phyloP scores from a whole-genome alignment of 805 yeast genomes.

The Candida fluviatilis region DNA sequence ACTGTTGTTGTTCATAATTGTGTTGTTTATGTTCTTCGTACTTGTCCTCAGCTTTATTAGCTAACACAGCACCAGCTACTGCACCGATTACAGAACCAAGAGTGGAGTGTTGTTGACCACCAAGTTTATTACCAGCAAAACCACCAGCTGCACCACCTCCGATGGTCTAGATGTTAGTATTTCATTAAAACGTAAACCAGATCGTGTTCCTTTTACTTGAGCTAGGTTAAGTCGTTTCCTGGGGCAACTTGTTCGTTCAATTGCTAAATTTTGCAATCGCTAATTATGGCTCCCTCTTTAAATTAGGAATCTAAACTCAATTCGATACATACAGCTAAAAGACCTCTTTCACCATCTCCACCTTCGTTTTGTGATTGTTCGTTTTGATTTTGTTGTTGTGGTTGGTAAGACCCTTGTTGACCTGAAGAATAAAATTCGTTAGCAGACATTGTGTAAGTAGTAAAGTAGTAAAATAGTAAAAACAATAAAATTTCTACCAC shows the following conservation, averaged over 20 bases:
- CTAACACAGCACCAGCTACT: constrained; percentile 50
- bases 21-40: constrained; percentile 23
- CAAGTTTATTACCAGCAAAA: constrained; percentile 43
- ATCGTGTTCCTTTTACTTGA: too few species aligned
- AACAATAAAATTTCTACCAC: too few species aligned
- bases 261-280: too few species aligned
- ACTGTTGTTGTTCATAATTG: constrained; percentile 1
- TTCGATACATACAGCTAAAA: constrained; percentile 26
- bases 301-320: too few species aligned
- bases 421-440: constrained; percentile 52
- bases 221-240: too few species aligned
- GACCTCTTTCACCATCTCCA: constrained; percentile 33
- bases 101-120: constrained; percentile 35
- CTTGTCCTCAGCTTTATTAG: constrained; percentile 45
- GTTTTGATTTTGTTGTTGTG: constrained; percentile 13
- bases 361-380: constrained; percentile 20
- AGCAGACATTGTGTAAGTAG: constrained; percentile 43
- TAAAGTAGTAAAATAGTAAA: background rate
- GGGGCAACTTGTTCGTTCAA: too few species aligned
- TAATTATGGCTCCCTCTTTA: too few species aligned
- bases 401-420: constrained; percentile 29
- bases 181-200: too few species aligned
- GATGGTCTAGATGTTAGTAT: constrained; percentile 19
- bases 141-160: constrained; percentile 55
- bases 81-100: constrained; percentile 51